Evolutionary conservation across 2,329 filamentous ascomycete species (phyloP).

Genomic region (Fusarium globosum): DNA sequence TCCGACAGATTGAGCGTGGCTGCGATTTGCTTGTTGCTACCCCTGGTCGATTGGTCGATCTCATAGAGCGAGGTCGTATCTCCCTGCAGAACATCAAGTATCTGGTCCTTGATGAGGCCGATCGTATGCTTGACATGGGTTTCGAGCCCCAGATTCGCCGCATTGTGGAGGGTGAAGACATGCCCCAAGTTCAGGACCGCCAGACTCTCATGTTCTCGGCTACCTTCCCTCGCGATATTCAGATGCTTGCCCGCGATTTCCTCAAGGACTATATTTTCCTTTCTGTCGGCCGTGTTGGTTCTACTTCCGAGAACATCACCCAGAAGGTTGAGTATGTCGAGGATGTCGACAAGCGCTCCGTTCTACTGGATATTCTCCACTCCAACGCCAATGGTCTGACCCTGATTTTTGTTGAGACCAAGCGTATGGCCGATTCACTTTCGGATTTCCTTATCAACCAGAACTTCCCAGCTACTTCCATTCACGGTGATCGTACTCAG

Average conservation of each 20-base stretch:
- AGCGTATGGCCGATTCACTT: constrained; percentile 98
- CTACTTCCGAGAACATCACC: constrained; percentile 99
- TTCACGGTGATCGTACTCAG: constrained; percentile 98
- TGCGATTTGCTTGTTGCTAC: constrained; percentile 98
- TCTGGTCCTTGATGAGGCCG: constrained; percentile 97
- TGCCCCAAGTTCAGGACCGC: constrained; percentile 84
- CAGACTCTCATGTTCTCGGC: constrained; percentile 99
- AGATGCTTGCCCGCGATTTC: constrained; percentile 99
- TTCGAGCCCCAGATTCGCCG: constrained; percentile 99
- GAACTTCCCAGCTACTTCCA: constrained; percentile 96
- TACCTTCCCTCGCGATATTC: constrained; percentile 98
- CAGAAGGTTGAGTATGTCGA: constrained; percentile 99
- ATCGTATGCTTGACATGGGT: constrained; percentile 99
- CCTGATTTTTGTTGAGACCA: constrained; percentile 98
- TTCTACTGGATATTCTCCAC: constrained; percentile 96
- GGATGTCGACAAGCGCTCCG: constrained; percentile 96
- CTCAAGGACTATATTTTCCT: constrained; percentile 99
- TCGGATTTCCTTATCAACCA: constrained; percentile 99
- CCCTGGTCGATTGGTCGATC: constrained; percentile 94
- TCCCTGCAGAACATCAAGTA: constrained; percentile 99
- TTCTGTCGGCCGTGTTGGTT: constrained; percentile 97
- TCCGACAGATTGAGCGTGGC: constrained; percentile 96
- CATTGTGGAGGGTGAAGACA: constrained; percentile 98
- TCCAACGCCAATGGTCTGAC: constrained; percentile 90
- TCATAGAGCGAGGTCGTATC: constrained; percentile 98